Conservation (phyloP, 2,329 filamentous ascomycete species). For the Fusarium sp. region DNA sequence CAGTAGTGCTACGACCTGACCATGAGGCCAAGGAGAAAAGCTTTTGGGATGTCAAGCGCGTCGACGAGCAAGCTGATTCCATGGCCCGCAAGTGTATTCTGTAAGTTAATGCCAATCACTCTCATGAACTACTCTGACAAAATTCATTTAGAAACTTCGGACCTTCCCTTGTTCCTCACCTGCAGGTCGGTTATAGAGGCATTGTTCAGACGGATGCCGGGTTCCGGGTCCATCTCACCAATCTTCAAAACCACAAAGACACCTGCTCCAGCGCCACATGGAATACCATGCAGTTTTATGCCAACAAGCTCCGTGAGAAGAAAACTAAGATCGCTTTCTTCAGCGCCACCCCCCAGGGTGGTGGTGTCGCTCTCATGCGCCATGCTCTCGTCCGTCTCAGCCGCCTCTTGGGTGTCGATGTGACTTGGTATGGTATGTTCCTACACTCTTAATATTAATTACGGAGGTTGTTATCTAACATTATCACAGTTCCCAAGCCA, state of each 20-base stretch:
- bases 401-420: slow-evolving; percentile 73
- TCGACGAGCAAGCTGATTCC: slow-evolving; percentile 85
- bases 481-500: slow-evolving; percentile 75
- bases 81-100: slow-evolving; percentile 83
- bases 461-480: slow-evolving; percentile 1
- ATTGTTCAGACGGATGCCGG: slow-evolving; percentile 77
- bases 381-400: slow-evolving; percentile 82
- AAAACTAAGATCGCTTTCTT: slow-evolving; percentile 82
- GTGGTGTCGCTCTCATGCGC: slow-evolving; percentile 84
- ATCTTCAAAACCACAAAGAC: slow-evolving; percentile 68
- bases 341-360: slow-evolving; percentile 84
- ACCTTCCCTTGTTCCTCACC: slow-evolving; percentile 75
- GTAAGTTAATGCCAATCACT: slow-evolving; percentile 56
- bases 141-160: slow-evolving; percentile 71
- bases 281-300: slow-evolving; percentile 73
- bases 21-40: slow-evolving; percentile 57
- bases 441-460: background rate
- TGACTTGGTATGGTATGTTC: slow-evolving; percentile 76
- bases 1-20: slow-evolving; percentile 71
- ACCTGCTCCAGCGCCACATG: slow-evolving; percentile 74
- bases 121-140: background rate
- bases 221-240: slow-evolving; percentile 71
- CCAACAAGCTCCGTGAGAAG: slow-evolving; percentile 70
- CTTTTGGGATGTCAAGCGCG: slow-evolving; percentile 67
- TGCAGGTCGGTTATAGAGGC: slow-evolving; percentile 76